Base-by-base conservation (phyloP, 345 rosid genomes). In the Ricinus communis region DNA sequence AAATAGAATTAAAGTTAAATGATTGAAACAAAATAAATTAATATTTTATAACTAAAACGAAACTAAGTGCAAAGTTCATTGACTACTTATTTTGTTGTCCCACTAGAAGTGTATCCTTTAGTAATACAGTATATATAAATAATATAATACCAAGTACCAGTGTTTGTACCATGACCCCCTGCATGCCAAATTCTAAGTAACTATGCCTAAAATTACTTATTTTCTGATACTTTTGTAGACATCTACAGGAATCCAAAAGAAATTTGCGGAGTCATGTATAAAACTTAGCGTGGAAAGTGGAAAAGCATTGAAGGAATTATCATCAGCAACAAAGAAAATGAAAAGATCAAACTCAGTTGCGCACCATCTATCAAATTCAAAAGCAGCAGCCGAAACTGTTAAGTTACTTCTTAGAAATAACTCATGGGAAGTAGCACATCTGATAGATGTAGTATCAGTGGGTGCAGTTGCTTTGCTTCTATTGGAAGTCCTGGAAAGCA, bases 221-320 rank as follows among this genome's bases (percentile, higher is more conserved):
- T 33, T 33, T 33, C 4, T 33, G 38, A 33, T 33, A 33, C 38
- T 6, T 6, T 72, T 76, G 62, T 77, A 90, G 91, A 75, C 68
- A 4, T 73, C 91, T 27, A 15, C 16, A 25, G 83, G 82, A 65
- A 75, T 78, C 8, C 69, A 65, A 58, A 71, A 41, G 19, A 76
- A 68, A 70, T 27, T 90, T 40, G 61, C 74, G 72, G 86, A 77
- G 45, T 67, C 76, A 25, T 81, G 85, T 71, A 78, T 58, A 63
- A 71, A 77, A 38, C 75, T 89, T 78, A 85, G 90, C 81, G 27
- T 8, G n/a, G 92, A 87, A 63, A 79, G 82, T 0, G 88, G 86
- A 19, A 78, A 73, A 65, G 86, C 89, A 45, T 41, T 87, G 41
- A 83, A 80, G 68, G 87, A 86, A 79, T 59, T 88, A 67, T 76